Evolutionary conservation across 139 green algal species (phyloP), one percentile per base, ranked within the genome.

Genomic region (Pleodorina starrii): DNA sequence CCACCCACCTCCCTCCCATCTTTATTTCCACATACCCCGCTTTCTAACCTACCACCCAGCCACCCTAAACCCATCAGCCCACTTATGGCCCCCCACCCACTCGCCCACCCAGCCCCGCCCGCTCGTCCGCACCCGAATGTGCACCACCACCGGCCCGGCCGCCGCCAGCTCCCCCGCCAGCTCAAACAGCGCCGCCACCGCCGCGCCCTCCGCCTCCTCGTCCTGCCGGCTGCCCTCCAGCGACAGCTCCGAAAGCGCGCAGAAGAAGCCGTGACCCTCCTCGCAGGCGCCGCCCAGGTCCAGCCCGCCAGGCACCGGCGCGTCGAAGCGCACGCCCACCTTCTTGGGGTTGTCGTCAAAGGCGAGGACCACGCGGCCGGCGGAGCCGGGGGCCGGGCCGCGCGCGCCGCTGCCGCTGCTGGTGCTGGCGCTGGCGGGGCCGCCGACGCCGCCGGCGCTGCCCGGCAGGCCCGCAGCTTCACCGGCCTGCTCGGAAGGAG

Each of bases 201-300:
- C 85, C 32, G 82, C 83, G 0, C 4, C 71, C 60, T 89, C 85
- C 77, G 57, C 77, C 35, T 72, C 77, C 35, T 85, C 76, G 35
- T 75, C 66, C 32, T 46, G 66, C 19, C 59, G 50, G 54, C 7
- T 63, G 84, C 46, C 76, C 68, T 90, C 90, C 73, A 81, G 84
- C 35, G 36, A 50, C 90, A 93, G 78, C 9, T 93, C 90, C 43
- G 40, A 23, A 1, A 79, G 0, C 21, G 77, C 14, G 76, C 90
- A 92, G 46, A 92, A 94, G 68, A 85, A 92, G 9, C 93, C 93
- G 60, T 88, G 83, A 2, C 92, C 90, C 32, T 88, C 76, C 75
- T 95, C 90, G 66, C 92, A 95, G 0, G 90, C 44, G 75, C 92
- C 50, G 32, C 92, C 93, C 35, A 95, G 88, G 71, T 93, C 90